phyloP scores from a whole-genome alignment of 2,329 filamentous ascomycete species.

The Fusarium sp. region DNA sequence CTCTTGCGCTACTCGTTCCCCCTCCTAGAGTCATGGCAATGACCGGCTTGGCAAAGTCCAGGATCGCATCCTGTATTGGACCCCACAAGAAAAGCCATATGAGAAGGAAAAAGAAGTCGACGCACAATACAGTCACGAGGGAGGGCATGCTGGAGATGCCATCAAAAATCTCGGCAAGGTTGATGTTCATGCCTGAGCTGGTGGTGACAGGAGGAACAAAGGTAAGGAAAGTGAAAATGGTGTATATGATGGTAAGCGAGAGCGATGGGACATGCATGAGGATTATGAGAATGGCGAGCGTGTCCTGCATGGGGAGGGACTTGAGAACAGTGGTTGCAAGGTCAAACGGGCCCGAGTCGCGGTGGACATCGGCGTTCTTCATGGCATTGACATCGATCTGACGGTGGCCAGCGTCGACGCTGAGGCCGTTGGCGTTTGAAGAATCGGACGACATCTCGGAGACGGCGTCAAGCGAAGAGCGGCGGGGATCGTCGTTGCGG shows the following conservation, averaged over 20 bases:
- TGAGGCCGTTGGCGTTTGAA: constrained; percentile 51
- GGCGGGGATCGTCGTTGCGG: constrained; percentile 55
- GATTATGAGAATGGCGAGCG: constrained; percentile 95
- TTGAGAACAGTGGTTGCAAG: constrained; percentile 86
- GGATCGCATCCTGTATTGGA: constrained; percentile 84
- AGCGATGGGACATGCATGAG: constrained; percentile 91
- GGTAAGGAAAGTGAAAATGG: constrained; percentile 90
- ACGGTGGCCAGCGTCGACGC: constrained; percentile 63
- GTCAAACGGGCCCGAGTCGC: constrained; percentile 76
- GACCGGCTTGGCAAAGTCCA: constrained; percentile 91
- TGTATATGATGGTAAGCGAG: constrained; percentile 87
- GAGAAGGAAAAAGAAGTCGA: constrained; percentile 83
- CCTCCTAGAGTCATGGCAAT: constrained; percentile 91
- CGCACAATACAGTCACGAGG: constrained; percentile 81
- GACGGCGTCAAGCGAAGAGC: constrained; percentile 60
- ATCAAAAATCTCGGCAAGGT: constrained; percentile 91
- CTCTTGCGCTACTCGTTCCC: constrained; percentile 73
- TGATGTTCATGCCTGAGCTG: constrained; percentile 80
- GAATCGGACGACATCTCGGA: constrained; percentile 67
- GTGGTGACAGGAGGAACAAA: constrained; percentile 86
- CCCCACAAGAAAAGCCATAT: constrained; percentile 90
- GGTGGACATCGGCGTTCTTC: constrained; percentile 73
- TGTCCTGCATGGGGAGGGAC: constrained; percentile 91
- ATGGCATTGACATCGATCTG: constrained; percentile 76
- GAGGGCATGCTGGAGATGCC: constrained; percentile 87